A percentile compares a stretch with the other conserved stretches of the same genome.
Conservation (phyloP, 202 grass and related monocot species). For the Panicum virgatum region DNA sequence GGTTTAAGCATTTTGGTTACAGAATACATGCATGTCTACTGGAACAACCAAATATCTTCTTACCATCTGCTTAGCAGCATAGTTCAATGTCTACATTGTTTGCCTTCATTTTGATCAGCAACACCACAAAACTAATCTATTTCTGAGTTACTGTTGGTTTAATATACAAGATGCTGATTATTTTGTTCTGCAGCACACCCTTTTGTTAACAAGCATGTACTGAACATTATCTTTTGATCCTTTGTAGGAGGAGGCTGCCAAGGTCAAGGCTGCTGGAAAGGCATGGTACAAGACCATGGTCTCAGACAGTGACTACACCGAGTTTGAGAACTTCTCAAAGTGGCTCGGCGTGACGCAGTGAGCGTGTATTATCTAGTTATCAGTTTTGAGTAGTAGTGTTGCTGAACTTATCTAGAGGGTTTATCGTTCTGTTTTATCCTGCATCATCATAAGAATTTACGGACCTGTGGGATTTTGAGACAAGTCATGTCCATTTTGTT, state of each 20-base stretch:
- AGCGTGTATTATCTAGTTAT: neutral
- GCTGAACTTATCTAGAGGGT: neutral
- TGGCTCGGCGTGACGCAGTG: slow-evolving; percentile 73
- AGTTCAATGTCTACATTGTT: neutral
- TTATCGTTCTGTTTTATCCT: slow-evolving; percentile 13
- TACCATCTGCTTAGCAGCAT: neutral
- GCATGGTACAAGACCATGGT: slow-evolving; percentile 82
- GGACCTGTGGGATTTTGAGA: slow-evolving; percentile 35
- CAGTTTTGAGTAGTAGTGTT: slow-evolving; percentile 37
- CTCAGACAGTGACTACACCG: slow-evolving; percentile 66
- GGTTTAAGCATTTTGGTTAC: too few species aligned
- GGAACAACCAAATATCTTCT: neutral
- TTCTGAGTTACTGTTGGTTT: neutral
- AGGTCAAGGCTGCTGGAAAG: slow-evolving; percentile 63
- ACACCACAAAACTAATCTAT: neutral
- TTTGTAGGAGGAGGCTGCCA: slow-evolving; percentile 58
- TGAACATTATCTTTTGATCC: neutral
- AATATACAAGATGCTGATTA: neutral
- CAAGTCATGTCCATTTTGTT: slow-evolving; percentile 20
- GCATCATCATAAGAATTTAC: slow-evolving; percentile 25
- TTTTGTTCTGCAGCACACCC: neutral
- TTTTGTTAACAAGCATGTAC: neutral
- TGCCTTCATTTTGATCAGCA: neutral
- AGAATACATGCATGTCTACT: neutral
- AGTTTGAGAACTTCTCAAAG: slow-evolving; percentile 88